phyloP scores from a whole-genome alignment of 78 protist species.

The Dictyostelium purpureum region DNA sequence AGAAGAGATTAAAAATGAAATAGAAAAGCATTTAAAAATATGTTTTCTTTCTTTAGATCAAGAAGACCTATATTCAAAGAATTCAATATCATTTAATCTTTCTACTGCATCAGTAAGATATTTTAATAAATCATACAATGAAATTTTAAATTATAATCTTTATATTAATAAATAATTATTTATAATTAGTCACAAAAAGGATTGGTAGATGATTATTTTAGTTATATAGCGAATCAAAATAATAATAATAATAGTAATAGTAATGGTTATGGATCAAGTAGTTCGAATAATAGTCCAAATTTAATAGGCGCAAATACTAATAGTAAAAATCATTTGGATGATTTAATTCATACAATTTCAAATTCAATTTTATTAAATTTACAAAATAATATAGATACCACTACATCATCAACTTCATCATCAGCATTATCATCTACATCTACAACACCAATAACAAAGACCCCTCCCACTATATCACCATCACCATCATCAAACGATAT shows the following conservation, averaged over 20 bases:
- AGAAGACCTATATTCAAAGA: conserved; percentile 22
- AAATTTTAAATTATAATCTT: background rate
- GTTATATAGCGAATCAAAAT: background rate
- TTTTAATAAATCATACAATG: background rate
- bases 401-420: too few relatives aligned
- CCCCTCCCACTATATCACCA: background rate
- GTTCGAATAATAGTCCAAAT: too few relatives aligned
- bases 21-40: conserved; percentile 15
- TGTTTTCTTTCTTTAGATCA: conserved; percentile 44
- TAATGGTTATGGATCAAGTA: background rate
- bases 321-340: background rate
- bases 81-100: conserved; percentile 11
- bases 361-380: background rate
- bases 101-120: conserved; percentile 60
- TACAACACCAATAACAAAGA: too few relatives aligned
- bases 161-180: background rate
- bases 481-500: background rate
- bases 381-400: background rate
- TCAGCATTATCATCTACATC: too few relatives aligned
- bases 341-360: background rate
- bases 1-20: conserved; percentile 36
- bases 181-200: conserved; percentile 34
- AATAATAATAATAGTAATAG: background rate
- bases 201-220: background rate
- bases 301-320: background rate